Percentiles rank a stretch among this genome's conserved stretches.
phyloP scores from a whole-genome alignment of 805 yeast genomes.

The Candida insectalens region DNA sequence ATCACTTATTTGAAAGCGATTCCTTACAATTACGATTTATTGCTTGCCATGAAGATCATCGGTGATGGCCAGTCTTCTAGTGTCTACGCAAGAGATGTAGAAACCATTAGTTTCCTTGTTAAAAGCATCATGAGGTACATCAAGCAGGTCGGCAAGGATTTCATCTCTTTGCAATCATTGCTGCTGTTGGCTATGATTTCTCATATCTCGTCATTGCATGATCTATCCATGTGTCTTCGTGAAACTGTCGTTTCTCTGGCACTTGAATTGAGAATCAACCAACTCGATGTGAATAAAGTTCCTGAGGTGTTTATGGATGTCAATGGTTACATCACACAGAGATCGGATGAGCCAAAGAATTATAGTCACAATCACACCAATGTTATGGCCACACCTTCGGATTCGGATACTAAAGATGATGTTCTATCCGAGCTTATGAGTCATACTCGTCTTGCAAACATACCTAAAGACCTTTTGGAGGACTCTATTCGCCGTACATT shows the following conservation, averaged over 20 bases:
- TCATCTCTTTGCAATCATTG: slow-evolving; percentile 33
- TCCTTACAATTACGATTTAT: slow-evolving; percentile 30
- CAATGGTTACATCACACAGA: slow-evolving; percentile 21
- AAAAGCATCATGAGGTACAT: slow-evolving; percentile 23
- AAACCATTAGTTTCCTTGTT: slow-evolving; percentile 28
- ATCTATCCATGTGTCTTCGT: slow-evolving; percentile 32
- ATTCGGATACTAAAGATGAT: slow-evolving; percentile 11
- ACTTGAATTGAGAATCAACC: slow-evolving; percentile 27
- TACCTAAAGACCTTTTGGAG: slow-evolving; percentile 15
- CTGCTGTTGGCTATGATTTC: slow-evolving; percentile 32
- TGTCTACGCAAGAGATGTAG: slow-evolving; percentile 29
- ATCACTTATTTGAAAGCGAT: slow-evolving; percentile 23
- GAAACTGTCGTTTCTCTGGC: slow-evolving; percentile 31
- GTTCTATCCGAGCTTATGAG: slow-evolving; percentile 7
- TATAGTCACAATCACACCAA: not conserved
- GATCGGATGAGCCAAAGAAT: not conserved
- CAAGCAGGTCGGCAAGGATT: slow-evolving; percentile 28
- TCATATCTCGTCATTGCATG: slow-evolving; percentile 44
- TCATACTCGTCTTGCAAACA: slow-evolving; percentile 11
- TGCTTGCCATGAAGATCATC: slow-evolving; percentile 37
- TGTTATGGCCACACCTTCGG: slow-evolving; percentile 12
- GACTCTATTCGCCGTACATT: slow-evolving; percentile 35
- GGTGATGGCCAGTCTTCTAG: slow-evolving; percentile 36
- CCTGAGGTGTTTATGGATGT: slow-evolving; percentile 23
- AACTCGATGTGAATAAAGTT: slow-evolving; percentile 25